Evolutionary conservation across 495 filamentous ascomycete species (phyloP), one percentile per base, ranked within the genome.

Genomic region (Hypoxylon crocopeplum): DNA sequence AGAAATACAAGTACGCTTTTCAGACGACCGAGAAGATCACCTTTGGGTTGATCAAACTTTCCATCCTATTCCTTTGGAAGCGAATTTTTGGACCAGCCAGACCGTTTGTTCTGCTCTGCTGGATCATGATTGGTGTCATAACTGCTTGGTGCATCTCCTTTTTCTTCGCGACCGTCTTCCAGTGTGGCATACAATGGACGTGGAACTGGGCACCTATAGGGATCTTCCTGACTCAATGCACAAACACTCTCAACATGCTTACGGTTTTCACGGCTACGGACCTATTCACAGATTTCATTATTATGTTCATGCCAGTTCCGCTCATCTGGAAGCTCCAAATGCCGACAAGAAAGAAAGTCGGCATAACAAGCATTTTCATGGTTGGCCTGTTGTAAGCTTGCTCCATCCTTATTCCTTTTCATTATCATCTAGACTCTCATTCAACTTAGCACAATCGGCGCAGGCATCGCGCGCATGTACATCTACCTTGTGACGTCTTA

Each of bases 331-430:
- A 45, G 4, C 47, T 65, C 25, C 49, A 51, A 25, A 41, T 65
- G 32, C 56, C 56, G 3, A 42, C 16, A 0, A 27, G 38, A 24
- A 52, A 56, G 41, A 52, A 58, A 21, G 1, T 61, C 19, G 45
- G 36, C 24, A 16, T 65, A 21, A 53, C 44, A n/a, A 41, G 21
- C 16, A 49, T 56, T 1, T 64, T 64, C 33, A 22, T 38, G 19
- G 42, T 56, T 56, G 71, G 71, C 15, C 48, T 56, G 1, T 56
- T 58, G 60, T 64, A 44, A 49, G 60, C 54, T 29, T 5, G 16
- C n/a, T n/a, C n/a, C n/a, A n/a, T n/a, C 27, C 38, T 41, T 6
- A 19, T 13, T 22, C 5, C 13, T 33, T 7, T 44, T 2, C 1
- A 11, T 45, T 30, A 48, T 5, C 25, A 29, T 29, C 10, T 29